phyloP scores from a whole-genome alignment of 176 grass and related monocot species.

The Poa annua region DNA sequence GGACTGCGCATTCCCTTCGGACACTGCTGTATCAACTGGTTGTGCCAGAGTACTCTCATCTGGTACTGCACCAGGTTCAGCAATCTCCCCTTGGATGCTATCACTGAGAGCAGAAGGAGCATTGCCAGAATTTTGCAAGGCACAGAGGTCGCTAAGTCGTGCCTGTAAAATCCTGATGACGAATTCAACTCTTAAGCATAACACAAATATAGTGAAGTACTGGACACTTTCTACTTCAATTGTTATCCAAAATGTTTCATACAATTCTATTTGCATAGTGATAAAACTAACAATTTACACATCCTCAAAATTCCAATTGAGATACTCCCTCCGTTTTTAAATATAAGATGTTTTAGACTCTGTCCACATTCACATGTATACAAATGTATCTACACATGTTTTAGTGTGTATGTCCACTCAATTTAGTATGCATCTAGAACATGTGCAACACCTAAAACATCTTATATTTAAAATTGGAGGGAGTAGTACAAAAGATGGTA shows the following conservation, averaged over 20 bases:
- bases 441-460: no score
- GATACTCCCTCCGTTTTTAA: neutral
- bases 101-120: constrained; percentile 38
- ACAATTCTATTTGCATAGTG: constrained; percentile 17
- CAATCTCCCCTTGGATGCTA: neutral
- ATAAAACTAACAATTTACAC: neutral
- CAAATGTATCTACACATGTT: no score
- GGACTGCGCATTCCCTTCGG: constrained; percentile 22
- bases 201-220: neutral
- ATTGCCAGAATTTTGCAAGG: constrained; percentile 46
- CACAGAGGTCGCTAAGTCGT: constrained; percentile 59
- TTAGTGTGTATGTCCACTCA: no score
- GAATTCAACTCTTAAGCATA: neutral
- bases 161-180: constrained; percentile 76
- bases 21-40: constrained; percentile 21
- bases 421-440: no score
- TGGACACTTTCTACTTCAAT: neutral
- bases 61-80: constrained; percentile 21
- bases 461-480: no score
- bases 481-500: neutral
- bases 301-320: neutral
- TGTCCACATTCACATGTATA: no score
- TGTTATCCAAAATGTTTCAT: constrained; percentile 6
- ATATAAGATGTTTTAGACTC: no score
- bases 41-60: constrained; percentile 32